Evolutionary conservation across 2,329 filamentous ascomycete genomes (phyloP).

Genomic region (Paraconiothyrium brasiliense): DNA sequence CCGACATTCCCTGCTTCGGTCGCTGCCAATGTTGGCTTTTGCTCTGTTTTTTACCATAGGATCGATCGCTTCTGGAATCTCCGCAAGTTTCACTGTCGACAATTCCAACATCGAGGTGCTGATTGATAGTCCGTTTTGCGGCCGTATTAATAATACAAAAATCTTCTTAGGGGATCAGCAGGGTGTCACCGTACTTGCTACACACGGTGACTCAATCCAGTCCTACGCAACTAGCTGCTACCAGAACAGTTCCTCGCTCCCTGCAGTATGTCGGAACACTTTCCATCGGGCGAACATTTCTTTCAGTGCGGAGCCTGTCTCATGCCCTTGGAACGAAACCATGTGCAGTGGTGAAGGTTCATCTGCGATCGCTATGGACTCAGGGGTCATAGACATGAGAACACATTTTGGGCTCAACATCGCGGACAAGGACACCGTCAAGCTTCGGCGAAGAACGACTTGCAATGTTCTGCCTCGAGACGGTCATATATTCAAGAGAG

Average conservation of each 20-base stretch:
- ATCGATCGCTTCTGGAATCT: slow-evolving; percentile 18
- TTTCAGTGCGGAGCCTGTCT: neutral
- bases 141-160: slow-evolving; percentile 5
- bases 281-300: slow-evolving; percentile 17
- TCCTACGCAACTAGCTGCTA: slow-evolving; percentile 20
- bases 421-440: slow-evolving; percentile 12
- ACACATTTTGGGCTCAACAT: slow-evolving; percentile 21
- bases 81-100: slow-evolving; percentile 20
- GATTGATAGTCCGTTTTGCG: slow-evolving; percentile 22
- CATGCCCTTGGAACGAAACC: slow-evolving; percentile 15
- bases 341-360: slow-evolving; percentile 18
- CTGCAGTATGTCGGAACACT: slow-evolving; percentile 13
- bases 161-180: neutral
- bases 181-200: neutral
- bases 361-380: slow-evolving; percentile 23
- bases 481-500: slow-evolving; percentile 6
- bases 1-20: neutral
- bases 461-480: slow-evolving; percentile 18
- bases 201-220: slow-evolving; percentile 5
- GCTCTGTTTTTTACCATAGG: slow-evolving; percentile 18
- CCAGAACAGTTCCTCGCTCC: slow-evolving; percentile 5
- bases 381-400: slow-evolving; percentile 24
- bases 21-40: slow-evolving; percentile 7
- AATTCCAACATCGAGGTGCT: slow-evolving; percentile 21
- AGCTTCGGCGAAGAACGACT: slow-evolving; percentile 19